A percentile compares a stretch with the other conserved stretches of the same genome.
These are phyloP conservation scores for Polyplosphaeria fusca DNA, from an alignment of 495 filamentous ascomycete species.

Conservation along the genomic window DNA sequence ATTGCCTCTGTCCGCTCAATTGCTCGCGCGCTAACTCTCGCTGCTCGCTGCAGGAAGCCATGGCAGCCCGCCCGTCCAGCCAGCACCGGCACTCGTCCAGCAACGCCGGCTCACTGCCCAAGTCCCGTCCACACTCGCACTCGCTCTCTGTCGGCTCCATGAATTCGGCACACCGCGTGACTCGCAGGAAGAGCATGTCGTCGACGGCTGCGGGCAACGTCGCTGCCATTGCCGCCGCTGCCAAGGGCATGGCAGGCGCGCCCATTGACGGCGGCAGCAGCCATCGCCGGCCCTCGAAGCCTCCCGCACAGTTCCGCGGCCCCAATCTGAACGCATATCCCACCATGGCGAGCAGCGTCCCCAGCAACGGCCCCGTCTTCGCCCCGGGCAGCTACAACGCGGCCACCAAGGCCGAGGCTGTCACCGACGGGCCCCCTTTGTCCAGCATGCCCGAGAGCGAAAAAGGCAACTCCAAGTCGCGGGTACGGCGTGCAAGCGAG, in stretches of 20 bases:
- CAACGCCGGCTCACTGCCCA: constrained; percentile 40
- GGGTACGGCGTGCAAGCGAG: constrained; percentile 80
- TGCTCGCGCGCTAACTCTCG: constrained; percentile 3
- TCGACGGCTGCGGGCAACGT: constrained; percentile 71
- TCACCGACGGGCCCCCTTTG: constrained; percentile 48
- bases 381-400: constrained; percentile 28
- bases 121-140: constrained; percentile 75
- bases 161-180: constrained; percentile 79
- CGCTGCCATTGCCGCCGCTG: constrained; percentile 70
- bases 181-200: constrained; percentile 88
- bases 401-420: constrained; percentile 39
- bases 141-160: constrained; percentile 75
- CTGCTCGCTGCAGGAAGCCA: constrained; percentile 21
- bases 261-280: constrained; percentile 48
- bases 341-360: constrained; percentile 41
- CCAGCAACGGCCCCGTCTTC: constrained; percentile 36
- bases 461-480: constrained; percentile 56
- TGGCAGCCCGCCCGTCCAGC: constrained; percentile 39
- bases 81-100: constrained; percentile 44
- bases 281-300: constrained; percentile 40
- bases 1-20: neutral
- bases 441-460: constrained; percentile 37
- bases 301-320: constrained; percentile 31
- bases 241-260: constrained; percentile 46
- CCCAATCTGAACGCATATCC: constrained; percentile 30